A percentile compares a stretch with the other conserved stretches of the same genome.
phyloP scores from a whole-genome alignment of 192 early-diverging fungal species.

The Geranomyces michiganensis region DNA sequence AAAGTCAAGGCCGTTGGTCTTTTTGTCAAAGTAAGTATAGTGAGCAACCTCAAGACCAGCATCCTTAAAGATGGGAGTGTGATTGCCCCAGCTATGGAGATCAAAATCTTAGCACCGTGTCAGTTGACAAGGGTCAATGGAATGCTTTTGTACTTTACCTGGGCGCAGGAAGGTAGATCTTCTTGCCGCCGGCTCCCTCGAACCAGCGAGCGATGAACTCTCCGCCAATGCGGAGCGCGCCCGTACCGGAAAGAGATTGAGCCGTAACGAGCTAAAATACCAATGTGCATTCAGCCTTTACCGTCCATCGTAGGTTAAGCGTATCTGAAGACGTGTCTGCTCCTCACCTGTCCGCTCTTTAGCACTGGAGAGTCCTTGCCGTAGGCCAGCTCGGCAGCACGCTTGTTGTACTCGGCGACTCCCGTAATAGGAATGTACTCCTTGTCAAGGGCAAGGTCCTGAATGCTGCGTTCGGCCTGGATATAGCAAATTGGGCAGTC shows the following conservation, averaged over 20 bases:
- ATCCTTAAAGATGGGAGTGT: conserved; percentile 89
- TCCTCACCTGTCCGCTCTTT: conserved; percentile 65
- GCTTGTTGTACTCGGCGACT: conserved; percentile 78
- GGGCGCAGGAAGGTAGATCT: conserved; percentile 89
- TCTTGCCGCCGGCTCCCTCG: conserved; percentile 72
- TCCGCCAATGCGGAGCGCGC: conserved; percentile 91
- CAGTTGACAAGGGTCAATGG: background rate
- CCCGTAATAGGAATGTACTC: conserved; percentile 98
- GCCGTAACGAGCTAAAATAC: conserved; percentile 70
- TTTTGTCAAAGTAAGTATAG: conserved; percentile 95
- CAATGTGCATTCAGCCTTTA: too few species aligned
- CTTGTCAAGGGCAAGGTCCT: conserved; percentile 76
- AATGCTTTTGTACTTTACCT: conserved; percentile 23
- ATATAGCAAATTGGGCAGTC: background rate
- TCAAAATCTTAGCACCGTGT: background rate
- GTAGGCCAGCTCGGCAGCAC: conserved; percentile 83
- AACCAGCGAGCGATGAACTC: conserved; percentile 83
- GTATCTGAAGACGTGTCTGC: too few species aligned
- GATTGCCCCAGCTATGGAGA: conserved; percentile 89
- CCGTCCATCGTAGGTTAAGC: too few species aligned
- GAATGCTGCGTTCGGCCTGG: conserved; percentile 81
- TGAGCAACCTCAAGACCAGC: conserved; percentile 81
- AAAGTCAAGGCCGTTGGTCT: conserved; percentile 92
- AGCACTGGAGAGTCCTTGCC: conserved; percentile 74
- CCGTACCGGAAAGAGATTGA: conserved; percentile 98